Evolutionary conservation across 2,329 filamentous ascomycete genomes (phyloP), one percentile per base, ranked within the genome.

Genomic region (Phialocephala sp.): DNA sequence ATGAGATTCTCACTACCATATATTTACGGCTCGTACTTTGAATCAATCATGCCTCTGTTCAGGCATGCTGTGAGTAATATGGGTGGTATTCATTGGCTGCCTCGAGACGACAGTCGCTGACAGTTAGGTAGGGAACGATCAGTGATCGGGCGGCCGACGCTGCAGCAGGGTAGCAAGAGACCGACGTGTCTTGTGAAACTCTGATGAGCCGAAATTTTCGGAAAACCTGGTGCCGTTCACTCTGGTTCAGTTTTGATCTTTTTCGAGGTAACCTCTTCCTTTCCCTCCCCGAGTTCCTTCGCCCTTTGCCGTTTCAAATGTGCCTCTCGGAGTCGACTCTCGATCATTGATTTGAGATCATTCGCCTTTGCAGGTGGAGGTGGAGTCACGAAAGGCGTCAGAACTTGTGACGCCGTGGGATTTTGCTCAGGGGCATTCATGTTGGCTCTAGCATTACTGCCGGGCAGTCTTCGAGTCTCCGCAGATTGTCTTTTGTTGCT

Each of bases 291-390:
- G 14, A n/a, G 8, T n/a, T 54, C 50, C 24, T 54, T 54, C 11
- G 50, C 50, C 8, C 50, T 27, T n/a, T 54, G 24, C 32, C 50
- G 22, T 9, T 54, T 54, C 22, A 54, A n/a, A 54, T 18, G 22
- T 27, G 50, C 3, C 50, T 54, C 27, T 35, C 12, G 9, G 24
- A 54, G 50, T 54, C 50, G 50, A 18, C 27, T 35, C 15, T 54
- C 50, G 27, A 54, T 27, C 24, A 15, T 32, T 32, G 50, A 15
- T 54, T 54, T 54, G 11, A 54, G 24, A 54, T 54, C 50, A 18
- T 35, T 54, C 14, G 22, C 12, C 11, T 54, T 54, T 4, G 50
- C 4, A 54, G 11, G 22, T 18, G 50, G 50, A 18, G 50, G 50
- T 12, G 50, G 50, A 35, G 50, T 54, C 18, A 6, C 27, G 32